Evolutionary conservation across 2,329 filamentous ascomycete genomes (phyloP).

Genomic region (Aspergillus novofumigatus): DNA sequence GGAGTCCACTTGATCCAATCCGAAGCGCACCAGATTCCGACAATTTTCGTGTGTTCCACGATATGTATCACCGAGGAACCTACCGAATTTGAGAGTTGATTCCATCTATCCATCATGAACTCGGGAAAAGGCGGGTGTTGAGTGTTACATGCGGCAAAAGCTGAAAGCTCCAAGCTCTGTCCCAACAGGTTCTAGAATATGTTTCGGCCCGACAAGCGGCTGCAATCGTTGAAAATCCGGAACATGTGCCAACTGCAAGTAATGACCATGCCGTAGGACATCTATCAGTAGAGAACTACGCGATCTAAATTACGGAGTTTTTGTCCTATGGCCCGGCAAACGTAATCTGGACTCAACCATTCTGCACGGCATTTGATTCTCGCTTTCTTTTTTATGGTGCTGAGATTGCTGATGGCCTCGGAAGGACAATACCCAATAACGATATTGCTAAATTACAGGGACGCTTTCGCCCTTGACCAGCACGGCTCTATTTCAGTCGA

Average conservation of each 20-base stretch:
- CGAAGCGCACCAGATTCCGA: conserved; percentile 11
- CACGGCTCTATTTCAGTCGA: conserved; percentile 18
- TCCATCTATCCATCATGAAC: conserved; percentile 5
- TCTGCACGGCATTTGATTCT: conserved; percentile 1
- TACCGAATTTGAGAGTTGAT: conserved; percentile 6
- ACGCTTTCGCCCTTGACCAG: conserved; percentile 22
- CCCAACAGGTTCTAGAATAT: conserved; percentile 4
- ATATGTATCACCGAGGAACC: conserved; percentile 7
- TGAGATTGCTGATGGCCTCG: conserved; percentile 9
- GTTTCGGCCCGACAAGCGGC: conserved; percentile 26
- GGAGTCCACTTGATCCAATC: background rate
- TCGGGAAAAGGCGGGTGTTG: conserved; percentile 34
- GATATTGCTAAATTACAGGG: conserved; percentile 30
- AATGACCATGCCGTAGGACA: background rate
- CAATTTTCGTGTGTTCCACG: conserved; percentile 19
- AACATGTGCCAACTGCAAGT: background rate
- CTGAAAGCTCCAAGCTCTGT: conserved; percentile 2
- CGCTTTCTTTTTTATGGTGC: conserved; percentile 12
- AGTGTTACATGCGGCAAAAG: conserved; percentile 17
- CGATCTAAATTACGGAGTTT: background rate
- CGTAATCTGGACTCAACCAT: background rate
- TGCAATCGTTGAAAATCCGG: conserved; percentile 5
- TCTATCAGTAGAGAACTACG: background rate
- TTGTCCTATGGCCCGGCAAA: background rate
- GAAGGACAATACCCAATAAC: conserved; percentile 11